Percentiles rank a stretch among this genome's conserved stretches.
These are phyloP conservation scores for Beauveria caledonica DNA, from an alignment of 2,329 filamentous ascomycete species.

Conservation along the genomic window DNA sequence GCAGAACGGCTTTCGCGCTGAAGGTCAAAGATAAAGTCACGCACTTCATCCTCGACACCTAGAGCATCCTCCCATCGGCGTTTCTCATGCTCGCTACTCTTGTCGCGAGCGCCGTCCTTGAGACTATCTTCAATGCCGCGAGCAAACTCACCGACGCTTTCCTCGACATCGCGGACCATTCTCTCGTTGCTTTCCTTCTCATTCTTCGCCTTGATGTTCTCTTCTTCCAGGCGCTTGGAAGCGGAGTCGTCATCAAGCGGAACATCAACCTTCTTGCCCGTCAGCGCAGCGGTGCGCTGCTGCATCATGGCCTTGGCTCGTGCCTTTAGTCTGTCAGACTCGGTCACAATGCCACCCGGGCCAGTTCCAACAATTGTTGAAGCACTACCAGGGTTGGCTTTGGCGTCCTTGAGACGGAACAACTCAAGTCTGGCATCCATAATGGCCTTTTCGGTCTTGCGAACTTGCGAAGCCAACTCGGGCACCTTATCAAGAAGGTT, in stretches of 20 bases:
- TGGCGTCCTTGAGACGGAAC: conserved; percentile 88
- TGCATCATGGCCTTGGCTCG: conserved; percentile 98
- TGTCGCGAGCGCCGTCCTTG: conserved; percentile 69
- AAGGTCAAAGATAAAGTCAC: conserved; percentile 95
- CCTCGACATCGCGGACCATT: conserved; percentile 95
- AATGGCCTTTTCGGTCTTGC: conserved; percentile 84
- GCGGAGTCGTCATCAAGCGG: conserved; percentile 67
- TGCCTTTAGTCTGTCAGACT: conserved; percentile 89
- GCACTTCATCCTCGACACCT: conserved; percentile 92
- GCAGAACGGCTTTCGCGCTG: conserved; percentile 77
- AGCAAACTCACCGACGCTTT: conserved; percentile 85
- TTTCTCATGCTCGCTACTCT: conserved; percentile 78
- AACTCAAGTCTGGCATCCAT: conserved; percentile 85
- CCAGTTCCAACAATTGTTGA: conserved; percentile 83
- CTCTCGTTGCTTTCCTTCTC: conserved; percentile 92
- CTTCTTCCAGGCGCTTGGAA: conserved; percentile 79
- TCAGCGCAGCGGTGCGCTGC: conserved; percentile 84
- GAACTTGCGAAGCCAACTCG: conserved; percentile 83
- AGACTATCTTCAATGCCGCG: conserved; percentile 78
- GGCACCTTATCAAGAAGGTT: conserved; percentile 82
- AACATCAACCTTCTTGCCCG: conserved; percentile 68
- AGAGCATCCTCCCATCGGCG: conserved; percentile 93
- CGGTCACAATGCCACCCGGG: conserved; percentile 81
- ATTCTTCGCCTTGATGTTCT: conserved; percentile 68
- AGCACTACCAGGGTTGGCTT: conserved; percentile 76